These are phyloP conservation scores for Albifimbria verrucaria DNA, from an alignment of 2,329 filamentous ascomycete species.

Conservation along the genomic window DNA sequence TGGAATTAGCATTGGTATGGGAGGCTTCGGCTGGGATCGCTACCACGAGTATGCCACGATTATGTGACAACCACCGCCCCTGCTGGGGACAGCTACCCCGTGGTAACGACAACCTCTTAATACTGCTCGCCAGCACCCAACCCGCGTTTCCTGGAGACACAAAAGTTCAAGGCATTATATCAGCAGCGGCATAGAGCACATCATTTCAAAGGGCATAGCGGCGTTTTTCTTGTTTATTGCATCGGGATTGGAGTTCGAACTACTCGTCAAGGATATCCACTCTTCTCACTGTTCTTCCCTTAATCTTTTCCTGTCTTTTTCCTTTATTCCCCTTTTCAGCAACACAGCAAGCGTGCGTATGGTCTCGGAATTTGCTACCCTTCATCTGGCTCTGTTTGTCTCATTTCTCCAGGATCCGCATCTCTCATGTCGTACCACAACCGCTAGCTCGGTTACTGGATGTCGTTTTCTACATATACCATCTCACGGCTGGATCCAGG, in stretches of 20 bases:
- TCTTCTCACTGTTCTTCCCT: slow-evolving; percentile 23
- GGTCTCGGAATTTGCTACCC: slow-evolving; percentile 29
- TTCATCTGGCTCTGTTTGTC: slow-evolving; percentile 27
- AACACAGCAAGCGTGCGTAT: slow-evolving; percentile 40
- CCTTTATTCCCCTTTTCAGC: slow-evolving; percentile 35
- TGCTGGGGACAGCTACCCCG: slow-evolving; percentile 43
- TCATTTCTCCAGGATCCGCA: slow-evolving; percentile 33
- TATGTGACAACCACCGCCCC: slow-evolving; percentile 70
- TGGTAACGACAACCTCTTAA: slow-evolving; percentile 45
- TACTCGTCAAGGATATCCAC: slow-evolving; percentile 28
- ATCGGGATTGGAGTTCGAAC: slow-evolving; percentile 40
- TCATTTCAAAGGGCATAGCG: slow-evolving; percentile 33
- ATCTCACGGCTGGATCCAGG: slow-evolving; percentile 53
- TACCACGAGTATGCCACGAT: slow-evolving; percentile 82
- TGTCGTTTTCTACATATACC: slow-evolving; percentile 37
- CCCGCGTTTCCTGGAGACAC: slow-evolving; percentile 28
- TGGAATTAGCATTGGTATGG: slow-evolving; percentile 68
- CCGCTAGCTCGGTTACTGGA: slow-evolving; percentile 48
- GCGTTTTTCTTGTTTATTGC: slow-evolving; percentile 34
- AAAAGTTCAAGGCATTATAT: slow-evolving; percentile 26
- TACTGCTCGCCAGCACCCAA: slow-evolving; percentile 21
- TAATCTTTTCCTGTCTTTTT: slow-evolving; percentile 32
- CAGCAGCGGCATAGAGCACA: slow-evolving; percentile 35
- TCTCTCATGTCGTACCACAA: slow-evolving; percentile 30
- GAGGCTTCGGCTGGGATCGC: slow-evolving; percentile 77